Conservation (phyloP, 352 stramenopile species). For the Pythium aquatile region DNA sequence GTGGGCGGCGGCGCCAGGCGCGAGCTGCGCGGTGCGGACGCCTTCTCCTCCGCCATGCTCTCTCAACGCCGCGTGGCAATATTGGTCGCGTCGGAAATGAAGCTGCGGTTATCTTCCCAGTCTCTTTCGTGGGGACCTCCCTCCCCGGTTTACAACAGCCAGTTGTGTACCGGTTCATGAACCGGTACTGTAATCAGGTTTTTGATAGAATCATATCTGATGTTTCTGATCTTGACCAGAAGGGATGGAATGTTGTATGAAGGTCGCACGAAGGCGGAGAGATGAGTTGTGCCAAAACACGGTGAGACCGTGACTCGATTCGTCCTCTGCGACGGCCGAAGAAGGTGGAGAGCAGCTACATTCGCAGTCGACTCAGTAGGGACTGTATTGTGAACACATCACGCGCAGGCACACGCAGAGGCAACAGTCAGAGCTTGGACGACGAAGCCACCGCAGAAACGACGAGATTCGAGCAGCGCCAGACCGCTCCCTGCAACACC, state of each 20-base stretch:
- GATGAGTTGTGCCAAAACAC: constrained; percentile 19
- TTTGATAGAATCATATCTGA: constrained; percentile 1
- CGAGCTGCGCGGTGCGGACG: constrained; percentile 20
- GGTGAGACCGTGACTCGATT: constrained; percentile 7
- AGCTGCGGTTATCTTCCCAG: constrained; percentile 3
- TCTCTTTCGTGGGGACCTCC: constrained; percentile 5
- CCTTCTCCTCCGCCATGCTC: constrained; percentile 25
- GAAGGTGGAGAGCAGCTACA: constrained; percentile 5
- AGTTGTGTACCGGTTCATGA: neutral
- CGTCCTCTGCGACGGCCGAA: constrained; percentile 2
- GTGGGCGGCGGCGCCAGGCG: constrained; percentile 19
- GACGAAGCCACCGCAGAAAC: neutral
- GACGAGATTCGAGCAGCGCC: neutral
- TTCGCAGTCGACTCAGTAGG: neutral
- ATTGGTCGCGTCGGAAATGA: constrained; percentile 6
- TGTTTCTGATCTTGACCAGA: neutral
- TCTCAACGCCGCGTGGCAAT: constrained; percentile 4
- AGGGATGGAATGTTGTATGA: constrained; percentile 7
- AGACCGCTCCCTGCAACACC: constrained; percentile 1
- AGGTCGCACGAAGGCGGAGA: neutral
- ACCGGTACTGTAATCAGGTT: neutral
- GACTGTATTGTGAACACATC: neutral
- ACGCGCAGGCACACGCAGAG: neutral
- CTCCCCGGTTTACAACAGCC: neutral
- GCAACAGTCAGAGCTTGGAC: neutral